Evolutionary conservation across 495 filamentous ascomycete species (phyloP).

Genomic region (Hyaloscypha bicolor): DNA sequence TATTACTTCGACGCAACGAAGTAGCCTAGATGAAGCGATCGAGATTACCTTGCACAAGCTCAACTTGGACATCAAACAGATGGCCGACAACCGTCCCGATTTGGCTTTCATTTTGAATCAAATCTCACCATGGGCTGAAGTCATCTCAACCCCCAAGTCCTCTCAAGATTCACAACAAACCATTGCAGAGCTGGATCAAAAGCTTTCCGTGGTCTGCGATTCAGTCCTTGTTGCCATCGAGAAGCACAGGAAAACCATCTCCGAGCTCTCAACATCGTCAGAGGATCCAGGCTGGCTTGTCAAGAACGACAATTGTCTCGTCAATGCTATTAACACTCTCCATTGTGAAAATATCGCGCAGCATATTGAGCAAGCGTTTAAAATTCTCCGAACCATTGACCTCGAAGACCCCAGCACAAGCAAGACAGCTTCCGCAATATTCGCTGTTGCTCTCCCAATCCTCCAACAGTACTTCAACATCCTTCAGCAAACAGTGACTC

Average conservation of each 20-base stretch:
- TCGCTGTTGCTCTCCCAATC: constrained; percentile 71
- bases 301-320: constrained; percentile 58
- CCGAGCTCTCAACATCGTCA: constrained; percentile 49
- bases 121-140: constrained; percentile 50
- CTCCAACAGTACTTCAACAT: constrained; percentile 70
- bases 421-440: constrained; percentile 56
- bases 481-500: constrained; percentile 51
- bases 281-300: constrained; percentile 67
- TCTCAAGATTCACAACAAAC: constrained; percentile 1
- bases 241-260: constrained; percentile 56
- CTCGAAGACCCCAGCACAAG: constrained; percentile 44
- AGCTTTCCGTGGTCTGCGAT: constrained; percentile 61
- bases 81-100: constrained; percentile 52
- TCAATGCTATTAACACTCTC: constrained; percentile 57
- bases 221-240: constrained; percentile 75
- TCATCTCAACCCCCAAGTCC: background rate
- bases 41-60: constrained; percentile 47
- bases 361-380: constrained; percentile 52
- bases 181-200: constrained; percentile 53
- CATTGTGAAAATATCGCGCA: constrained; percentile 56
- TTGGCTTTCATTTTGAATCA: constrained; percentile 66
- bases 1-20: constrained; percentile 49
- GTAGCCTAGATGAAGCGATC: constrained; percentile 48
- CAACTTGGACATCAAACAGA: constrained; percentile 42
- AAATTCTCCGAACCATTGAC: constrained; percentile 52